Conservation (phyloP, 1,284 basidiomycete species). For the Flammula alnicola region DNA sequence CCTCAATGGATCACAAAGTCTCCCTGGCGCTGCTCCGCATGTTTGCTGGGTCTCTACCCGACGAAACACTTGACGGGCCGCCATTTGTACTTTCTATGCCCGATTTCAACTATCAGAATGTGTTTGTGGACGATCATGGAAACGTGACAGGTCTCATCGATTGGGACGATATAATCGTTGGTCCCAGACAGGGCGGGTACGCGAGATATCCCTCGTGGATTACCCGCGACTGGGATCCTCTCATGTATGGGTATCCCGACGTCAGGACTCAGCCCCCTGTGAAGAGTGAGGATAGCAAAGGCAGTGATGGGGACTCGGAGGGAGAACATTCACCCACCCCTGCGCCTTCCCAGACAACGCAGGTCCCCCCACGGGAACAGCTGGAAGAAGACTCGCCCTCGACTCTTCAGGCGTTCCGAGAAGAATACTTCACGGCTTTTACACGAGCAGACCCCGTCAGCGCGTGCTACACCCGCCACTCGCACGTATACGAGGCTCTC, state of each 20-base stretch:
- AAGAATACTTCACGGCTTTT: conserved; percentile 16
- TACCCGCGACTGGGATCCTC: conserved; percentile 27
- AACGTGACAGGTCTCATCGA: conserved; percentile 28
- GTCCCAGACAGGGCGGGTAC: conserved; percentile 22
- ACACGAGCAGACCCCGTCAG: conserved; percentile 4
- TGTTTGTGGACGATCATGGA: conserved; percentile 28
- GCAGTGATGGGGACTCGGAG: neutral
- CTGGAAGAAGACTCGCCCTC: conserved; percentile 20
- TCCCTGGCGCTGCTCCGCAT: conserved; percentile 22
- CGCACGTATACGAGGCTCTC: conserved; percentile 10
- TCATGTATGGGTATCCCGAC: conserved; percentile 18
- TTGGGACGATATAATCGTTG: conserved; percentile 25
- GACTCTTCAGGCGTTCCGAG: conserved; percentile 14
- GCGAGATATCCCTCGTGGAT: conserved; percentile 30
- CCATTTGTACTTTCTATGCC: conserved; percentile 28
- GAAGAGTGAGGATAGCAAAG: neutral
- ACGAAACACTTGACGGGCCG: conserved; percentile 24
- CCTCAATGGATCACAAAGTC: neutral
- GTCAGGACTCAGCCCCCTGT: neutral
- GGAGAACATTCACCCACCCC: neutral
- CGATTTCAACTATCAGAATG: conserved; percentile 28
- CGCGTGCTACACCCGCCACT: conserved; percentile 8
- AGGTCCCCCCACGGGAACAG: conserved; percentile 7
- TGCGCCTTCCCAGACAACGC: neutral
- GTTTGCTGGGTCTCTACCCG: conserved; percentile 21